phyloP scores from a whole-genome alignment of 2,329 filamentous ascomycete species.

The Colletotrichum sp. region DNA sequence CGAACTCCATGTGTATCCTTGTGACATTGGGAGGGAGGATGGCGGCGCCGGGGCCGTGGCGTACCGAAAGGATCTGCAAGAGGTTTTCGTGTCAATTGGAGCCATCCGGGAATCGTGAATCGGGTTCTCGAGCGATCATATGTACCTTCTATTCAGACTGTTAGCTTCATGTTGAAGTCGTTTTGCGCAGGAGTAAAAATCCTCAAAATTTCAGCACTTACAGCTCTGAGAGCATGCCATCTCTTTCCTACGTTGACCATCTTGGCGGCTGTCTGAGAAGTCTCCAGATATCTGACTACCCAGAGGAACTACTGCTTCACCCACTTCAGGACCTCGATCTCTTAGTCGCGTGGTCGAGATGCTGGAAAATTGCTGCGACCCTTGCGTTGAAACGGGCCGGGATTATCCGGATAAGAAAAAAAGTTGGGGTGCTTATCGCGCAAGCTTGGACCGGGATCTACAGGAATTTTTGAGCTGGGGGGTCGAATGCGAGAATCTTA shows the following conservation, averaged over 20 bases:
- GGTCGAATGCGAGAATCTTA: background rate
- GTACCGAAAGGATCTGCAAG: constrained; percentile 73
- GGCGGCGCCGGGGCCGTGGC: constrained; percentile 82
- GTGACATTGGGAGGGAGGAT: constrained; percentile 78
- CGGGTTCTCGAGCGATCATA: background rate
- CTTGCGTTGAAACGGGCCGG: constrained; percentile 10
- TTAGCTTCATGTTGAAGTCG: constrained; percentile 6
- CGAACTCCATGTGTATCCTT: constrained; percentile 77
- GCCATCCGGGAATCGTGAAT: background rate
- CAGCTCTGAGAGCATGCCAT: constrained; percentile 75
- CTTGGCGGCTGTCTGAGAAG: constrained; percentile 24
- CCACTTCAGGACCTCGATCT: background rate
- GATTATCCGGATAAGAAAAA: constrained; percentile 14
- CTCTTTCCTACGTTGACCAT: constrained; percentile 57
- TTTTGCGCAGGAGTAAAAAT: background rate
- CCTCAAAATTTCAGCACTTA: constrained; percentile 44
- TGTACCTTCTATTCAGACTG: constrained; percentile 19
- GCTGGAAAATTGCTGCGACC: constrained; percentile 22
- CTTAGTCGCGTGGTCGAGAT: constrained; percentile 10
- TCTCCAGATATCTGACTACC: background rate
- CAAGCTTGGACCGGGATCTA: background rate
- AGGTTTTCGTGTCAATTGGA: constrained; percentile 29
- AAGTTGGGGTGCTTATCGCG: background rate
- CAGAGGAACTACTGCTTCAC: background rate
- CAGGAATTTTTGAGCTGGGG: constrained; percentile 5